Percentiles rank a stretch among this genome's conserved stretches.
Evolutionary conservation across 345 rosid genomes (phyloP).

Genomic region (Pugionium dolabratum): DNA sequence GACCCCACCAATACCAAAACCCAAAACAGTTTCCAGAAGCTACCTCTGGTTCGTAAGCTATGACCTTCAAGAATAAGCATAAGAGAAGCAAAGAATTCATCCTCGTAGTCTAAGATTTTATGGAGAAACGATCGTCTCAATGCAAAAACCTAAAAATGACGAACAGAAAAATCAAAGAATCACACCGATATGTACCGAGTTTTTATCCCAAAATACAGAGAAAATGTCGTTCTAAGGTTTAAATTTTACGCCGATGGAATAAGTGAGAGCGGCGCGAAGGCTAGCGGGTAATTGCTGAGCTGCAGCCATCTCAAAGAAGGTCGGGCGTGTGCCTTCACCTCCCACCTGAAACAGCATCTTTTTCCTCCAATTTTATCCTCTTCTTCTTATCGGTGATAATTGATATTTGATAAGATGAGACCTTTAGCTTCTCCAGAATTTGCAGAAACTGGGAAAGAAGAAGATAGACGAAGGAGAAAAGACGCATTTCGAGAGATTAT

Average conservation of each 20-base stretch:
- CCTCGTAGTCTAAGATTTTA: slow-evolving; percentile 86
- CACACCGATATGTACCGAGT: background rate
- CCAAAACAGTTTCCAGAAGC: background rate
- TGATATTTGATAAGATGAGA: slow-evolving; percentile 10
- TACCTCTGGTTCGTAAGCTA: slow-evolving; percentile 94
- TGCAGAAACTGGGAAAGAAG: slow-evolving; percentile 26
- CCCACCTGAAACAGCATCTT: slow-evolving; percentile 97
- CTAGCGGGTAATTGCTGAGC: slow-evolving; percentile 99
- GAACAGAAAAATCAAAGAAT: background rate
- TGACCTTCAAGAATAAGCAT: slow-evolving; percentile 91
- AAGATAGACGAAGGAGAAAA: slow-evolving; percentile 20
- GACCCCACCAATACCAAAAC: background rate
- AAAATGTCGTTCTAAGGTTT: too few relatives aligned
- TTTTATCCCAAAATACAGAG: background rate
- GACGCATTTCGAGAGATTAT: slow-evolving; percentile 32
- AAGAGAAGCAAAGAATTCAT: slow-evolving; percentile 86
- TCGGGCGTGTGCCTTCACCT: slow-evolving; percentile 97
- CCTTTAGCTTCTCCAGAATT: slow-evolving; percentile 34
- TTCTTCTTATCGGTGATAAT: background rate
- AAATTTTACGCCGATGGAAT: slow-evolving; percentile 75
- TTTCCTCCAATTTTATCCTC: slow-evolving; percentile 11
- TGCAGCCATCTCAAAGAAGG: slow-evolving; percentile 99
- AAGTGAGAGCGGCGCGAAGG: slow-evolving; percentile 93
- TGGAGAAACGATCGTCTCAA: slow-evolving; percentile 89
- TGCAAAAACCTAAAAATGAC: slow-evolving; percentile 71